Evolutionary conservation across 2,329 filamentous ascomycete genomes (phyloP).

Genomic region (Catunica adiposa): DNA sequence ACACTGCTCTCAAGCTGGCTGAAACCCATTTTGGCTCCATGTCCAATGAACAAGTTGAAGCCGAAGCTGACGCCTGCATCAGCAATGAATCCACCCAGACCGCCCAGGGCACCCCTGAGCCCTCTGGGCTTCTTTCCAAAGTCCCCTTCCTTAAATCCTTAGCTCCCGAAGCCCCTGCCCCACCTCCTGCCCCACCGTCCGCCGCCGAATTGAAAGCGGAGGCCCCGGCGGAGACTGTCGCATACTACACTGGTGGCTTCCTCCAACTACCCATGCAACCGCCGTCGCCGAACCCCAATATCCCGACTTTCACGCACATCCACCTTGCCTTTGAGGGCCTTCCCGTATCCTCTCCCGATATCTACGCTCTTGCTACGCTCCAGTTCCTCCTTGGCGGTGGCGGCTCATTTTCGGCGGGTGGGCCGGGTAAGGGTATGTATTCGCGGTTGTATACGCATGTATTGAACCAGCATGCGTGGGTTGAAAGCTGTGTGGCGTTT

Average conservation of each 20-base stretch:
- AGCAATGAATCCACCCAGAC: constrained; percentile 38
- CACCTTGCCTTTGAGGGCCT: constrained; percentile 92
- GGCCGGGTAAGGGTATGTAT: constrained; percentile 98
- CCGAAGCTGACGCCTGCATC: constrained; percentile 23
- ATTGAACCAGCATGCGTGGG: constrained; percentile 93
- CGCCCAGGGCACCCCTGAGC: constrained; percentile 20
- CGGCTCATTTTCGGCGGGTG: constrained; percentile 90
- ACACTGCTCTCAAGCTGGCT: constrained; percentile 59
- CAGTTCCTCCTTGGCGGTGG: constrained; percentile 93
- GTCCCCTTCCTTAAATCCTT: constrained; percentile 84
- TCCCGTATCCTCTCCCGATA: constrained; percentile 76
- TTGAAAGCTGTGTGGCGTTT: constrained; percentile 88
- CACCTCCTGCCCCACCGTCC: constrained; percentile 26
- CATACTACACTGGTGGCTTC: constrained; percentile 75
- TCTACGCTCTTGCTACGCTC: constrained; percentile 87
- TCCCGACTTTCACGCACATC: constrained; percentile 75
- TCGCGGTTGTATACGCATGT: constrained; percentile 94
- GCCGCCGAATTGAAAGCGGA: constrained; percentile 25
- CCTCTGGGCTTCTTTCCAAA: constrained; percentile 54
- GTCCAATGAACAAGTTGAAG: constrained; percentile 28
- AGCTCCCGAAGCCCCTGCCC: constrained; percentile 45
- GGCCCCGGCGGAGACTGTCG: constrained; percentile 46
- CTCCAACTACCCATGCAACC: constrained; percentile 69
- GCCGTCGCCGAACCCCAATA: constrained; percentile 57
- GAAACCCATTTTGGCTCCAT: constrained; percentile 88